Base-by-base conservation (phyloP, 257 asterid species). In the Fraxinus cuspidata region DNA sequence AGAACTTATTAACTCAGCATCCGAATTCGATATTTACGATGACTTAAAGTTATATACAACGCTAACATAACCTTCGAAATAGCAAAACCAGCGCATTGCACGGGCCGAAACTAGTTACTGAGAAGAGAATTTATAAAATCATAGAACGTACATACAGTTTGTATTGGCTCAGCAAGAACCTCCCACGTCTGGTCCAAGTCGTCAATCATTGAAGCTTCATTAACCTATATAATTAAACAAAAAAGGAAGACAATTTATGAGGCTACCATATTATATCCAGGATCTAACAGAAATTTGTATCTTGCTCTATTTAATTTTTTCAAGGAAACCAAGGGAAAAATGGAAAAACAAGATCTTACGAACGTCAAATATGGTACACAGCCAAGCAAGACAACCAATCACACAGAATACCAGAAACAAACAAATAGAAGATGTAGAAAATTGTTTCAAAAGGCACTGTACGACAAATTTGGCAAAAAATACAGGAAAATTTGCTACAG, bases 131-230 rank as follows among this genome's bases (percentile, higher is more conserved):
- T 49, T 49, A 13, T 18, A 6, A 56, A 12, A 21, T 21, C 8
- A 56, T 8, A 8, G 60, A 51, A 37, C 74, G 58, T 23, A 74
- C 84, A 31, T 75, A 85, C 90, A n/a, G 91, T 87, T 79, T 87
- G 91, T 81, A 87, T 83, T 31, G 91, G 89, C 74, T 87, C 91
- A 5, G 91, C 91, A 65, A 87, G 91, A 60, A 87, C 89, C 75
- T 87, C 91, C 89, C 91, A 87, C 5, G 85, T 34, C 58, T 64
- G 68, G 73, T 85, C 47, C 76, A 87, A 78, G 76, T 87, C 91
- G 63, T 81, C 87, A 13, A 31, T 15, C 74, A 87, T 32, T 56
- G 79, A 77, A 38, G 75, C 81, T 79, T 81, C 86, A 74, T 87
- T 87, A 60, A 87, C 91, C 89, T 87, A 71, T 87, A 71, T 23